Base-by-base conservation (phyloP, 2,329 filamentous ascomycete genomes). In the Trichoderma sp. region DNA sequence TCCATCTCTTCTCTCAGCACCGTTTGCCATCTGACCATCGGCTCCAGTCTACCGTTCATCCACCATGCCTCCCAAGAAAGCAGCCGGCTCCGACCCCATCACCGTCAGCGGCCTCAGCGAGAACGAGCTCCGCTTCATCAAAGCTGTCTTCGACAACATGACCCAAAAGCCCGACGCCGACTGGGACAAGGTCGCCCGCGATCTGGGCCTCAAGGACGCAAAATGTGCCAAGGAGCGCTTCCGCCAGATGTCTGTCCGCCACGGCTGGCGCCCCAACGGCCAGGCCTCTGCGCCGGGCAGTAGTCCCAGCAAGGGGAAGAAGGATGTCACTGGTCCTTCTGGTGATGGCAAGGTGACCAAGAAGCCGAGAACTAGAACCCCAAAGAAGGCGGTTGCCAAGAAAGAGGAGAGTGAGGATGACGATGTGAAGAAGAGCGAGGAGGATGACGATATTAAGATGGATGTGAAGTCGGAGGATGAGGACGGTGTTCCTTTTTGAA, bases 221-320 rank as follows among this genome's bases (percentile, higher is more conserved):
- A 81, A 80, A 60, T 82, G 80, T 69, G 81, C 81, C 70, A 81
- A 79, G 64, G 78, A 82, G 70, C 79, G 80, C 37, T 82, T 81
- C 74, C 78, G 80, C 8, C 76, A 80, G 66, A 80, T 83, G 74
- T 78, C 78, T 16, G 74, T 79, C 69, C 79, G 79, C 24, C 81
- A 82, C 69, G 77, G 76, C 65, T 83, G 81, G 82, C 77, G 78
- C 49, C 76, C 74, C 5, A 37, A 5, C 3, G 16, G 8, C 2
- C 73, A 40, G 16, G 37, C 71, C 58, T 71, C 63, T 14, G 19
- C 67, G 13, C 31, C 64, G 10, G 31, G 29, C 14, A 27, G 66
- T 1, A 75, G 73, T 53, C 76, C 79, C 27, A 74, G 76, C 64
- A 81, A 81, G 74, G 31, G 73, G 5, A 67, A 72, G 69, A 71